Conservation (phyloP, 2,329 filamentous ascomycete species). For the Remersonia thermophila region DNA sequence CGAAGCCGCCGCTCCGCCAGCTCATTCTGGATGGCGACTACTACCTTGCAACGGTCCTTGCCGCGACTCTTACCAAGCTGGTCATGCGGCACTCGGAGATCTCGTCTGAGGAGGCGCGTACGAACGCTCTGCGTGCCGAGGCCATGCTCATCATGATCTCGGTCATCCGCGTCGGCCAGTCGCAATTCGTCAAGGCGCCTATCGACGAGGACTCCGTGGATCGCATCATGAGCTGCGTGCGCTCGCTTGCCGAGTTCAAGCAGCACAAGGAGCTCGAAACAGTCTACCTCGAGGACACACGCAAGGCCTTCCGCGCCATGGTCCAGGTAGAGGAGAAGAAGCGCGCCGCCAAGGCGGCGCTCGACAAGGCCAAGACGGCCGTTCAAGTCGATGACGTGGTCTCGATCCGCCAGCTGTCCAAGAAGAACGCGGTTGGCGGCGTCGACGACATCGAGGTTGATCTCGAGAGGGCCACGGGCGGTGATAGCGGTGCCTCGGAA, state of each 20-base stretch:
- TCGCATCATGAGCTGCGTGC: conserved; percentile 93
- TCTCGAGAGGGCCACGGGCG: conserved; percentile 85
- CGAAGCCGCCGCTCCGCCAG: conserved; percentile 88
- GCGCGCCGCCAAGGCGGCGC: conserved; percentile 84
- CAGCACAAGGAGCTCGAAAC: conserved; percentile 82
- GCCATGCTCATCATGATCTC: conserved; percentile 99
- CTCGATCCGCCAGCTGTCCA: conserved; percentile 80
- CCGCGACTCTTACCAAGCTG: conserved; percentile 88
- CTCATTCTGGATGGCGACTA: conserved; percentile 96
- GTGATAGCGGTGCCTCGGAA: conserved; percentile 64
- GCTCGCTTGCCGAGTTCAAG: conserved; percentile 79
- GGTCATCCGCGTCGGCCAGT: conserved; percentile 93
- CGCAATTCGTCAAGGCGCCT: conserved; percentile 93
- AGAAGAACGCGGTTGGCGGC: conserved; percentile 75
- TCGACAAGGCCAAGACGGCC: conserved; percentile 84
- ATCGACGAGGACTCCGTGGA: conserved; percentile 99
- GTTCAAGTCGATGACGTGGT: conserved; percentile 95
- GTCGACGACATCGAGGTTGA: conserved; percentile 79
- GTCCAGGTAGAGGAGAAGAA: conserved; percentile 97
- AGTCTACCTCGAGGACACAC: conserved; percentile 87
- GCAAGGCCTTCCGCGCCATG: conserved; percentile 93
- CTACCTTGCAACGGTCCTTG: conserved; percentile 89
- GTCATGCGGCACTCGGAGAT: conserved; percentile 97
- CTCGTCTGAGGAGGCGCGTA: conserved; percentile 71
- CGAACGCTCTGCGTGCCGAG: conserved; percentile 87